A percentile compares a stretch with the other conserved stretches of the same genome.
These are phyloP conservation scores for Termitomyces sp. DNA, from an alignment of 1,284 basidiomycete species.

Conservation along the genomic window DNA sequence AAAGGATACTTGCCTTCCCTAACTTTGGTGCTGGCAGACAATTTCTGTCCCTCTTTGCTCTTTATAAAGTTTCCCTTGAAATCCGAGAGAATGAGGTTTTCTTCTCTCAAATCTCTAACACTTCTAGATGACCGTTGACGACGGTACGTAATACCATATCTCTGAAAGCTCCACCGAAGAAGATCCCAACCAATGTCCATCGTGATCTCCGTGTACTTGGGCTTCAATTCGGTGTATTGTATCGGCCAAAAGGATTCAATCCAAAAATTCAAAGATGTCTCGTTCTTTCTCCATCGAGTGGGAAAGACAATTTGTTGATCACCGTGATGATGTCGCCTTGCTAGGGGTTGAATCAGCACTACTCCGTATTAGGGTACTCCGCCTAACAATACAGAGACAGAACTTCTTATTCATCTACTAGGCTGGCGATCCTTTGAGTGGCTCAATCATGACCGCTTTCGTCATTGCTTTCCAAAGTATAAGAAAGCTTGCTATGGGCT, in stretches of 20 bases:
- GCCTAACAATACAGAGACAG: neutral
- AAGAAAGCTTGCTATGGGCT: neutral
- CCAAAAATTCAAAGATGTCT: neutral
- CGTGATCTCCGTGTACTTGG: neutral
- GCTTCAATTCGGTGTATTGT: neutral
- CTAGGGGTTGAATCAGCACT: neutral
- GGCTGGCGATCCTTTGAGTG: neutral
- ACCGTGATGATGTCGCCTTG: neutral
- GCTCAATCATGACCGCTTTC: neutral
- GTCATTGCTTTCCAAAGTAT: neutral
- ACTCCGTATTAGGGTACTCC: neutral
- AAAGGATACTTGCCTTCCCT: neutral
- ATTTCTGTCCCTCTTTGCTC: neutral
- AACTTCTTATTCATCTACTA: neutral
- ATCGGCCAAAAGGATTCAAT: neutral
- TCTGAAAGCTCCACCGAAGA: neutral
- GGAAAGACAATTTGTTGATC: neutral
- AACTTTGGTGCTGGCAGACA: neutral
- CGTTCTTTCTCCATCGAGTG: neutral
- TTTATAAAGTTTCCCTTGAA: neutral
- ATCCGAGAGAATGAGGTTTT: neutral
- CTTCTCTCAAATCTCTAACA: neutral
- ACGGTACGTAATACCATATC: neutral
- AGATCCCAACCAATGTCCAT: neutral
- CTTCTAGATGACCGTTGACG: neutral